Evolutionary conservation across 176 grass and related monocot genomes (phyloP).

Genomic region (Oryza australiensis): DNA sequence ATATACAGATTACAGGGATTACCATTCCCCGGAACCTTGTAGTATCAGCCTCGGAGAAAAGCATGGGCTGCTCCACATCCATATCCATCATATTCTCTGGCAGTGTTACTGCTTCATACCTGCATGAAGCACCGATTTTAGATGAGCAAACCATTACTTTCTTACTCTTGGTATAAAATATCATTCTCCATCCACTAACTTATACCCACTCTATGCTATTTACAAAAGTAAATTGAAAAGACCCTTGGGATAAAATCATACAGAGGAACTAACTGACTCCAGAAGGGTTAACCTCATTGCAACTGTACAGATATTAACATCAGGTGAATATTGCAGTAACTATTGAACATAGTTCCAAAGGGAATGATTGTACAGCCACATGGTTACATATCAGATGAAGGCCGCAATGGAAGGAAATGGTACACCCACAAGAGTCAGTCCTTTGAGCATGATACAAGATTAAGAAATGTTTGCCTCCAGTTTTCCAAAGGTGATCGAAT

Average conservation of each 20-base stretch:
- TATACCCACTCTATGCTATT: constrained; percentile 29
- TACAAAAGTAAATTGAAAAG: constrained; percentile 2
- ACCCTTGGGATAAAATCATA: neutral
- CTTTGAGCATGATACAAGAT: constrained; percentile 1
- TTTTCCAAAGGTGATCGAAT: constrained; percentile 10
- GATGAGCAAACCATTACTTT: constrained; percentile 9
- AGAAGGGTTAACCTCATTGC: neutral
- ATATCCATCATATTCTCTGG: constrained; percentile 53
- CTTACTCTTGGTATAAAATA: constrained; percentile 21
- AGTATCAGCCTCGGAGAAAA: constrained; percentile 45
- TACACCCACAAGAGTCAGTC: neutral
- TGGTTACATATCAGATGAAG: constrained; percentile 16
- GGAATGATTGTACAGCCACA: constrained; percentile 7
- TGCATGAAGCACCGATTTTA: constrained; percentile 41
- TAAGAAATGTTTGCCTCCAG: neutral
- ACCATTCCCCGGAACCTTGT: constrained; percentile 71
- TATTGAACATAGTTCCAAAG: constrained; percentile 1
- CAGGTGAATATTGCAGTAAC: constrained; percentile 11
- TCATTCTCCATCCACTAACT: constrained; percentile 10
- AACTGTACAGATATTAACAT: neutral
- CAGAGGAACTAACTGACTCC: neutral
- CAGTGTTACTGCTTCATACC: constrained; percentile 88
- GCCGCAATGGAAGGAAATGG: constrained; percentile 10
- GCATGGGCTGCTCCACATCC: constrained; percentile 61
- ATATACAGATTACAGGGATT: constrained; percentile 36